Conservation (phyloP, 345 rosid genomes). For the Hibiscus tridactylites region DNA sequence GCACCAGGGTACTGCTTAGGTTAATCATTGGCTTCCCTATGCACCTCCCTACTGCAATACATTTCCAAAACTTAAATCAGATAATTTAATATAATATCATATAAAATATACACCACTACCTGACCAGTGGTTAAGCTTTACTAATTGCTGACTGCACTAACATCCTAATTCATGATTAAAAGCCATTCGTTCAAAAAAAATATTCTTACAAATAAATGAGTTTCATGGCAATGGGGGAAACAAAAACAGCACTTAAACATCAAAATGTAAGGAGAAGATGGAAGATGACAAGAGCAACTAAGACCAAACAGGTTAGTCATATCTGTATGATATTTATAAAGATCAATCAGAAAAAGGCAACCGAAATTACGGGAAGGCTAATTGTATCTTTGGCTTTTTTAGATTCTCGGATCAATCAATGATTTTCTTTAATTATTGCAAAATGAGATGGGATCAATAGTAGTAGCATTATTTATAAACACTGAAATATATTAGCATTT, state of each 20-base stretch:
- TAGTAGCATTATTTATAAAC: neutral
- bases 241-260: neutral
- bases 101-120: neutral
- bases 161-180: neutral
- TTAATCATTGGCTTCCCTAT: neutral
- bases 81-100: neutral
- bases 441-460: neutral
- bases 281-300: neutral
- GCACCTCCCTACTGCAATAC: neutral
- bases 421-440: slow-evolving; percentile 3
- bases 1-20: neutral
- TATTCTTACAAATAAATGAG: neutral
- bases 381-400: slow-evolving; percentile 4
- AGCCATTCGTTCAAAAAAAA: neutral
- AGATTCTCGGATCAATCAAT: neutral
- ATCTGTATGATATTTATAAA: neutral
- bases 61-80: neutral
- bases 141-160: neutral
- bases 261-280: neutral
- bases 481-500: neutral
- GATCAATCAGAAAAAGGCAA: neutral
- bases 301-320: neutral
- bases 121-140: neutral
- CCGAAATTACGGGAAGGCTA: slow-evolving; percentile 19
- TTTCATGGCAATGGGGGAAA: neutral